Conservation (phyloP, 768 basidiomycete species). For the Calvatia gigantea region DNA sequence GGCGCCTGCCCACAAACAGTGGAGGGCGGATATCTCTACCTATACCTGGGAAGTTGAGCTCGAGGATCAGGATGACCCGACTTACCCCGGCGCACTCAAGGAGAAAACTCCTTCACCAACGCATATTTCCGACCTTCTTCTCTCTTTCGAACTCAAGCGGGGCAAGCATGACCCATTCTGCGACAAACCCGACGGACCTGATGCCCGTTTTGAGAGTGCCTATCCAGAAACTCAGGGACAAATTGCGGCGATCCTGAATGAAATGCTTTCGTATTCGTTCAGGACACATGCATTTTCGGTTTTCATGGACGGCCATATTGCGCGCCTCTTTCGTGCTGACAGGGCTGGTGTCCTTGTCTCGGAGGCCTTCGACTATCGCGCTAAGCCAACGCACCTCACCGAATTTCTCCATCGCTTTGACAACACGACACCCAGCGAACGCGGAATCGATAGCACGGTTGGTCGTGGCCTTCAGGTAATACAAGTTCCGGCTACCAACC, state of each 20-base stretch:
- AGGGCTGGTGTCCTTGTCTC: conserved; percentile 29
- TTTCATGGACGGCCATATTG: conserved; percentile 20
- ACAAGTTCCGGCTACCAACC: conserved; percentile 7
- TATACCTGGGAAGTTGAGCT: no score
- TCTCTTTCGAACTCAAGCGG: conserved; percentile 18
- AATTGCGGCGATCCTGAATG: conserved; percentile 18
- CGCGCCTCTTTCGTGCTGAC: conserved; percentile 29
- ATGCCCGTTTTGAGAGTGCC: not conserved
- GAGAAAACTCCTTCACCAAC: no score
- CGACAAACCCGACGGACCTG: not conserved
- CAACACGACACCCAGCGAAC: conserved; percentile 8
- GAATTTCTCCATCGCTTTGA: conserved; percentile 28
- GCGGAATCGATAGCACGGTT: conserved; percentile 27
- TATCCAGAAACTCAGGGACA: conserved; percentile 19
- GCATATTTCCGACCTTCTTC: not conserved
- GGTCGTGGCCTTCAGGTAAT: conserved; percentile 7
- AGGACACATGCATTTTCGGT: conserved; percentile 25
- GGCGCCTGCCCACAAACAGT: no score
- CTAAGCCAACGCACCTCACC: conserved; percentile 18
- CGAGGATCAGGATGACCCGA: no score
- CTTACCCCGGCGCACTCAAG: no score
- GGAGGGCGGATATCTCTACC: no score
- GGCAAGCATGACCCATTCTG: conserved; percentile 13
- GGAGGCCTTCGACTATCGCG: conserved; percentile 20
- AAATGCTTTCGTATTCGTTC: conserved; percentile 22